Percentiles rank a stretch among this genome's conserved stretches.
Evolutionary conservation across 140 eudicot genomes (phyloP).

Genomic region (Oenanthe javanica): DNA sequence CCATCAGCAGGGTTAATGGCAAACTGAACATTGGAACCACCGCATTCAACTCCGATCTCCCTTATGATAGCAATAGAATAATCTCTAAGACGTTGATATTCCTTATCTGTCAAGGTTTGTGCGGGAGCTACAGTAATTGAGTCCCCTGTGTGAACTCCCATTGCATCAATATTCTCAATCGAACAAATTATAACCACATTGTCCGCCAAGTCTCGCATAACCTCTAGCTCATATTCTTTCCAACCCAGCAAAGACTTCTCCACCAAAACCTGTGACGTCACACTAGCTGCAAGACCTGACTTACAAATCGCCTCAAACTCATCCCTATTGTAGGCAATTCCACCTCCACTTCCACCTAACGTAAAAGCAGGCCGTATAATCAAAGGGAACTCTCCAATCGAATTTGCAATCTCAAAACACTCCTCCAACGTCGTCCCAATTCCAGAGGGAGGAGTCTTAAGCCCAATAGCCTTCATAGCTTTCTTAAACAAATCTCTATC

Average conservation of each 20-base stretch:
- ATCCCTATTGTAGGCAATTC: slow-evolving; percentile 89
- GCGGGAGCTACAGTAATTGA: slow-evolving; percentile 97
- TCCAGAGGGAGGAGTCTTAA: slow-evolving; percentile 94
- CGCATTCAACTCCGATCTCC: slow-evolving; percentile 98
- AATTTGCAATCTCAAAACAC: slow-evolving; percentile 60
- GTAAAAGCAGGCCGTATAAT: slow-evolving; percentile 97
- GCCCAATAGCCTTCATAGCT: slow-evolving; percentile 85
- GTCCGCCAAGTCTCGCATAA: slow-evolving; percentile 97
- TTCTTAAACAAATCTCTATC: slow-evolving; percentile 91
- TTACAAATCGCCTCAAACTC: slow-evolving; percentile 93
- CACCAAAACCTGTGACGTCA: slow-evolving; percentile 83
- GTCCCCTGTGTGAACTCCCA: slow-evolving; percentile 97
- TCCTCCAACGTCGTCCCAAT: slow-evolving; percentile 86
- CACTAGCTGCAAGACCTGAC: slow-evolving; percentile 94
- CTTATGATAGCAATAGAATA: slow-evolving; percentile 91
- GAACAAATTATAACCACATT: slow-evolving; percentile 93
- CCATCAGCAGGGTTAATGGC: slow-evolving; percentile 93
- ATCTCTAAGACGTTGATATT: slow-evolving; percentile 92
- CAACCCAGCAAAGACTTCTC: slow-evolving; percentile 94
- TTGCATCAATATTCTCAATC: slow-evolving; percentile 84
- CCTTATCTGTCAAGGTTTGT: slow-evolving; percentile 88
- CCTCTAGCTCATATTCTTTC: slow-evolving; percentile 97
- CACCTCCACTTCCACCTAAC: slow-evolving; percentile 95
- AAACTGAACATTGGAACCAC: slow-evolving; percentile 97
- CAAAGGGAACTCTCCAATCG: slow-evolving; percentile 89